A percentile compares a stretch with the other conserved stretches of the same genome.
Conservation (phyloP, 345 rosid genomes). For the Adansonia digitata region DNA sequence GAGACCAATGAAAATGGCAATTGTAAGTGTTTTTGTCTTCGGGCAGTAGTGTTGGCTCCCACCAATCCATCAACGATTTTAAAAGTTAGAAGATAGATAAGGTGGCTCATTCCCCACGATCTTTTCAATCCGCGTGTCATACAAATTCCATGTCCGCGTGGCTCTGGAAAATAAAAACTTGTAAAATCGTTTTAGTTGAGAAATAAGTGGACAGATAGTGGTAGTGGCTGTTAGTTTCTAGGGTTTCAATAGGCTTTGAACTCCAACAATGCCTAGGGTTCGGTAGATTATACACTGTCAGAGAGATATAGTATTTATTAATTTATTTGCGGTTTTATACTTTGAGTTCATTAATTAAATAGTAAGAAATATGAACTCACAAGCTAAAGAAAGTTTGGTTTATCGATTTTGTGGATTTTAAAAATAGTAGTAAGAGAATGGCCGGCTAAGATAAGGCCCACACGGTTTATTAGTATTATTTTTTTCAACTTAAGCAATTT, state of each 20-base stretch:
- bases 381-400: not conserved
- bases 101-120: not conserved
- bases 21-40: not conserved
- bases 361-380: not conserved
- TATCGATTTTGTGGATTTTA: not conserved
- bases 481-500: not conserved
- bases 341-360: not conserved
- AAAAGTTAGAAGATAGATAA: constrained; percentile 6
- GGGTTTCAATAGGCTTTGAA: not conserved
- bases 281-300: not conserved
- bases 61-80: not conserved
- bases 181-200: constrained; percentile 15
- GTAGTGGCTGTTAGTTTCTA: not conserved
- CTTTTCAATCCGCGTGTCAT: constrained; percentile 12
- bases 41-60: not conserved
- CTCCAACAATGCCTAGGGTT: not conserved
- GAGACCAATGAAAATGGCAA: constrained; percentile 20
- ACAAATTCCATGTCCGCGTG: constrained; percentile 11
- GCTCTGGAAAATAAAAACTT: not conserved
- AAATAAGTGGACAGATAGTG: not conserved
- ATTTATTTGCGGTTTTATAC: not conserved
- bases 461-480: not conserved
- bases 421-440: not conserved
- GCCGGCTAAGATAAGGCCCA: not conserved
- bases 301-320: not conserved